Evolutionary conservation across 2,329 filamentous ascomycete species (phyloP).

Genomic region (Fusarium temperatum): DNA sequence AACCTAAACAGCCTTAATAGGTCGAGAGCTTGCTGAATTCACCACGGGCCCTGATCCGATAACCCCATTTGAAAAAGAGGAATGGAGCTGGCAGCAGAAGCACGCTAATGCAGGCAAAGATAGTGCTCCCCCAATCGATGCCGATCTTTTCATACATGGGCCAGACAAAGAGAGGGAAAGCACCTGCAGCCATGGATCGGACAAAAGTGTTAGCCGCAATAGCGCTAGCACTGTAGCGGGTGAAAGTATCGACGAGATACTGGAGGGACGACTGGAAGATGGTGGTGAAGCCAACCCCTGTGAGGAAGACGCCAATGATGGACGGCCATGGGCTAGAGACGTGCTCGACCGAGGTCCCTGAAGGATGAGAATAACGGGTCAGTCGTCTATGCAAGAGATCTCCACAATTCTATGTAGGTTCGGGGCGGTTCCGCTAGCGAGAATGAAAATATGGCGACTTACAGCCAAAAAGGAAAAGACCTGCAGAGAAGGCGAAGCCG

Average conservation of each 20-base stretch:
- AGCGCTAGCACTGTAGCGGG: background rate
- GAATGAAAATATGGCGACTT: background rate
- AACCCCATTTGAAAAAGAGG: background rate
- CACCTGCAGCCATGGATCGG: background rate
- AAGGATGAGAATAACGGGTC: background rate
- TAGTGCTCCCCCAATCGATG: background rate
- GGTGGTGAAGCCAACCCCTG: background rate
- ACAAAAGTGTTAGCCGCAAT: background rate
- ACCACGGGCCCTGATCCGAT: background rate
- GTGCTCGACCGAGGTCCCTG: background rate
- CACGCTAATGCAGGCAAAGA: background rate
- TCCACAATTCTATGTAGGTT: background rate
- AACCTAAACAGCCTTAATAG: background rate
- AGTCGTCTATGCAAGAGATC: background rate
- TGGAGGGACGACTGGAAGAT: background rate
- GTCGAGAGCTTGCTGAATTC: background rate
- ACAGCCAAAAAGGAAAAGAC: background rate
- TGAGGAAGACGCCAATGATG: background rate
- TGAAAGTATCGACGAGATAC: background rate
- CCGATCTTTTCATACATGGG: background rate
- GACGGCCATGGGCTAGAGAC: background rate
- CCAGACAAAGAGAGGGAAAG: background rate
- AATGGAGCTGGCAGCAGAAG: background rate
- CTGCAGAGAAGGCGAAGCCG: background rate
- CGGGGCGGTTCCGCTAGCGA: background rate